phyloP scores from a whole-genome alignment of 2,329 filamentous ascomycete genomes.

The Hymenoscyphus salicellus region DNA sequence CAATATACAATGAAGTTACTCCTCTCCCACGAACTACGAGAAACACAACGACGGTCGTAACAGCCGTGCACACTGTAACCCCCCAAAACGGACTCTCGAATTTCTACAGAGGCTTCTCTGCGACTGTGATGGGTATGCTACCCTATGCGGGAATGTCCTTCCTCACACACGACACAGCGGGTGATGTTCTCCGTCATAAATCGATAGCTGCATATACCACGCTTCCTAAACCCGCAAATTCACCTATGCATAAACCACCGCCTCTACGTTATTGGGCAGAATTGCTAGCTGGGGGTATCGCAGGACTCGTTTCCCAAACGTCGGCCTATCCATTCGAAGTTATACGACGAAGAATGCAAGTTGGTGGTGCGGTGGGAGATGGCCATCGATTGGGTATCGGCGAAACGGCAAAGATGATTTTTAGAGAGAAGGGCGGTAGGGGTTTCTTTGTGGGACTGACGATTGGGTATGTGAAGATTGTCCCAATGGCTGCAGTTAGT shows the following conservation, averaged over 20 bases:
- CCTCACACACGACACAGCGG: conserved; percentile 86
- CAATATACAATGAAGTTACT: conserved; percentile 79
- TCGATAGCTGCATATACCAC: conserved; percentile 70
- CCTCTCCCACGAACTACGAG: conserved; percentile 39
- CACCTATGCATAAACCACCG: conserved; percentile 59
- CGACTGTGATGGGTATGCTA: conserved; percentile 90
- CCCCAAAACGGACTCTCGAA: conserved; percentile 73
- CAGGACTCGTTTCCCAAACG: conserved; percentile 86
- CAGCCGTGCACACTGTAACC: conserved; percentile 49
- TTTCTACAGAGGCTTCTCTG: conserved; percentile 91
- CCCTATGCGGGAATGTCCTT: conserved; percentile 96
- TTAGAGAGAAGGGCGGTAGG: conserved; percentile 67
- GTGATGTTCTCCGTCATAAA: conserved; percentile 75
- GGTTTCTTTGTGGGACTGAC: conserved; percentile 92
- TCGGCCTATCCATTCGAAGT: conserved; percentile 93
- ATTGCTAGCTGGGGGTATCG: conserved; percentile 76
- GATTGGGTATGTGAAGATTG: conserved; percentile 91
- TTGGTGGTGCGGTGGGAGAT: conserved; percentile 89
- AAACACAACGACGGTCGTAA: conserved; percentile 40
- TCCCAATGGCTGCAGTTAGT: conserved; percentile 77
- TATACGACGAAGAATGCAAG: conserved; percentile 89
- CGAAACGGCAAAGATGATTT: conserved; percentile 76
- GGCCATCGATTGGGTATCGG: conserved; percentile 72
- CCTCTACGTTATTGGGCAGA: conserved; percentile 84
- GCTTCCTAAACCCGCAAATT: conserved; percentile 57